A percentile compares a stretch with the other conserved stretches of the same genome.
phyloP scores from a whole-genome alignment of 306 rosid species.

The Cyamopsis tetragonoloba region DNA sequence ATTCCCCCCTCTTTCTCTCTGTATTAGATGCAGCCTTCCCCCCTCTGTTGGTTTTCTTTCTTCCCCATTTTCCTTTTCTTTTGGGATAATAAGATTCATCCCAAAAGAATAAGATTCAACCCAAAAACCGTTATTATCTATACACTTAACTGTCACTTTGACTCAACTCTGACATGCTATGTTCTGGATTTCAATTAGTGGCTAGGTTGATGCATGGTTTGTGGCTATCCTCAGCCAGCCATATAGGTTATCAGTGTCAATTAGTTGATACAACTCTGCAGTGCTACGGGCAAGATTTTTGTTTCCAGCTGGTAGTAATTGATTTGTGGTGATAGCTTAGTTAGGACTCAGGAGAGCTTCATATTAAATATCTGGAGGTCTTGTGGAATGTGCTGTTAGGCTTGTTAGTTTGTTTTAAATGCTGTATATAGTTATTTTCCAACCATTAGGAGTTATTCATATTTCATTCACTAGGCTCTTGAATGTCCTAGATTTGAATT shows the following conservation, averaged over 20 bases:
- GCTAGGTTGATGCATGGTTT: conserved; percentile 33
- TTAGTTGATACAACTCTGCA: conserved; percentile 9
- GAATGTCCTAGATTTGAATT: neutral
- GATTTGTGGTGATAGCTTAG: conserved; percentile 74
- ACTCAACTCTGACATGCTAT: conserved; percentile 4
- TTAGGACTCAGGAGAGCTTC: conserved; percentile 73
- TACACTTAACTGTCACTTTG: neutral
- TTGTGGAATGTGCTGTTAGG: too few relatives aligned
- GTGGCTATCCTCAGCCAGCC: conserved; percentile 20
- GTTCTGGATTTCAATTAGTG: conserved; percentile 19
- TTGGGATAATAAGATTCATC: conserved; percentile 14
- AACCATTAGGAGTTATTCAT: neutral
- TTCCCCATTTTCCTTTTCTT: neutral
- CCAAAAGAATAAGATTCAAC: neutral
- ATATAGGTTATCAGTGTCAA: conserved; percentile 2
- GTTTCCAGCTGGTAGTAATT: conserved; percentile 41
- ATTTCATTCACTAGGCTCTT: neutral
- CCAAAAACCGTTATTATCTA: neutral
- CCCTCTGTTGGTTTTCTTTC: neutral
- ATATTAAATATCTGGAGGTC: too few relatives aligned
- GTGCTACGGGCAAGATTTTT: conserved; percentile 13
- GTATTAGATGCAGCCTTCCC: conserved; percentile 1
- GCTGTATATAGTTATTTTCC: conserved; percentile 5
- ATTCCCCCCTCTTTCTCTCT: neutral
- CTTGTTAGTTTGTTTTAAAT: too few relatives aligned